A percentile compares a stretch with the other conserved stretches of the same genome.
These are phyloP conservation scores for Nannochloropsis gaditana DNA, from an alignment of 108 stramenopile genomes.

Conservation along the genomic window DNA sequence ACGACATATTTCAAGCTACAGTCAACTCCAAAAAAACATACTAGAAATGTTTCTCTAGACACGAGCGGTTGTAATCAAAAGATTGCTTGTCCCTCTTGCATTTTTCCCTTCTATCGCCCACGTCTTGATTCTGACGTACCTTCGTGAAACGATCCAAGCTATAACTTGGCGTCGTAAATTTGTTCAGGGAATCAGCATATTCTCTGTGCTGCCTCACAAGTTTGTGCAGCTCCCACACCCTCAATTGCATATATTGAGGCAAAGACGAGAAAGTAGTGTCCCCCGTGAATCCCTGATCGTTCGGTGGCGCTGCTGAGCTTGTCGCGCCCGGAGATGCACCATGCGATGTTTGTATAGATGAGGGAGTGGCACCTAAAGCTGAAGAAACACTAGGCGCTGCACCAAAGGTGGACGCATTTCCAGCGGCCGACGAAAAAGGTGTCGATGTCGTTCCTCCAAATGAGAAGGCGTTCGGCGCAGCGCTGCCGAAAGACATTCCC, in stretches of 20 bases:
- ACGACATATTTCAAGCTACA: not conserved
- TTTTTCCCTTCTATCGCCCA: not conserved
- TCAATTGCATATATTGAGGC: constrained; percentile 15
- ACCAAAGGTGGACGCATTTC: too few species aligned
- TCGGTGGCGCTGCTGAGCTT: not conserved
- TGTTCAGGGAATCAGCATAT: not conserved
- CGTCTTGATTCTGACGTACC: not conserved
- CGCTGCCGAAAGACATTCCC: too few species aligned
- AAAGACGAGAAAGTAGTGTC: not conserved
- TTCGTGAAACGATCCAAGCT: not conserved
- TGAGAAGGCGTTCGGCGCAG: too few species aligned
- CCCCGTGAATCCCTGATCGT: not conserved
- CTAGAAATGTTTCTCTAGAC: not conserved
- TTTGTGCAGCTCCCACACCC: not conserved
- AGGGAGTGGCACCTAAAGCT: too few species aligned
- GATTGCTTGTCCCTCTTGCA: not conserved
- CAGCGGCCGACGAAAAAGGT: too few species aligned
- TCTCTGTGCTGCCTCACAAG: not conserved
- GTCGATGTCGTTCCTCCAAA: too few species aligned
- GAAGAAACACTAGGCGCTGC: too few species aligned
- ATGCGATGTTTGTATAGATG: too few species aligned
- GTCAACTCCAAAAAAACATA: not conserved
- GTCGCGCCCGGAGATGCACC: too few species aligned
- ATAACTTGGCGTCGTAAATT: not conserved
- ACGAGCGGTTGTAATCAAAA: not conserved